Evolutionary conservation across 2,329 filamentous ascomycete species (phyloP).

Genomic region (Aureobasidium lini): DNA sequence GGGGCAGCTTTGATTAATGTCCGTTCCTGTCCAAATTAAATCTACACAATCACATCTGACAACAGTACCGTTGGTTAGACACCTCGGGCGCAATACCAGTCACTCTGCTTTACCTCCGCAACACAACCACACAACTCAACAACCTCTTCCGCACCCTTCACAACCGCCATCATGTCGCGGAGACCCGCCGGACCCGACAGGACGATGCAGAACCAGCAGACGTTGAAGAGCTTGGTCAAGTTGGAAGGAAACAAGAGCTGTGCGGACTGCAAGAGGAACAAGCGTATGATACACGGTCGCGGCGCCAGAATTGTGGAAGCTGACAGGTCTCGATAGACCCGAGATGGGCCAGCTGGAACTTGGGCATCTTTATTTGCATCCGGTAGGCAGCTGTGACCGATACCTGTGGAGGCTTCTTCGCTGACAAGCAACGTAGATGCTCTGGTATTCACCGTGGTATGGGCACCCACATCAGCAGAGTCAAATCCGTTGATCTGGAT

Average conservation of each 20-base stretch:
- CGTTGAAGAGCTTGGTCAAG: constrained; percentile 91
- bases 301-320: constrained; percentile 10
- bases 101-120: not conserved
- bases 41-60: not conserved
- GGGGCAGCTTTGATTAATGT: constrained; percentile 9
- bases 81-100: not conserved
- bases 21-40: not conserved
- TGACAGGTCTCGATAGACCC: constrained; percentile 57
- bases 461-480: constrained; percentile 96
- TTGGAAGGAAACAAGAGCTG: constrained; percentile 93
- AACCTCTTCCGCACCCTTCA: not conserved
- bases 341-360: constrained; percentile 98
- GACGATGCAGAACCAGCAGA: constrained; percentile 86
- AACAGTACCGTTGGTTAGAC: not conserved
- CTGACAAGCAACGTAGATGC: constrained; percentile 45
- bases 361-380: constrained; percentile 96
- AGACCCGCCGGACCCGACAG: constrained; percentile 75
- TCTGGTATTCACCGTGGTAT: constrained; percentile 98
- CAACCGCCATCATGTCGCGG: constrained; percentile 58
- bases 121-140: not conserved
- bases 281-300: constrained; percentile 56
- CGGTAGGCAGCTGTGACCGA: constrained; percentile 37
- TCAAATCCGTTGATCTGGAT: constrained; percentile 97
- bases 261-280: constrained; percentile 98
- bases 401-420: not conserved